phyloP scores from a whole-genome alignment of 2,329 filamentous ascomycete species.

The Pseudocercospora musae region DNA sequence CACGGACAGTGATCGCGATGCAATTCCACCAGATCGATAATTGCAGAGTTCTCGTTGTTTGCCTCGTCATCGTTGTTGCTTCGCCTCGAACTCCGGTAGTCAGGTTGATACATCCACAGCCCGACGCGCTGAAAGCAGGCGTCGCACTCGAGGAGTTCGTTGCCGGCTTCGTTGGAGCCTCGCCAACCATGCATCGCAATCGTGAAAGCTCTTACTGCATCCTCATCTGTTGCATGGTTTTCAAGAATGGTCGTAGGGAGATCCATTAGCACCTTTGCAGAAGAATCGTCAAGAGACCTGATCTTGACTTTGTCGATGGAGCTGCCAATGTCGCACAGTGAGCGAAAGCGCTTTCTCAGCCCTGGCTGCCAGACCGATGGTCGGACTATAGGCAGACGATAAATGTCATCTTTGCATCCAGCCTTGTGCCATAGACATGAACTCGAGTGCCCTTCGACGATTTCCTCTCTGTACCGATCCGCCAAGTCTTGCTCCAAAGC shows the following conservation, averaged over 20 bases:
- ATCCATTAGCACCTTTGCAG: conserved; percentile 27
- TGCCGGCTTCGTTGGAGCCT: conserved; percentile 58
- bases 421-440: conserved; percentile 82
- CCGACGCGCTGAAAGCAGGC: conserved; percentile 86
- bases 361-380: conserved; percentile 35
- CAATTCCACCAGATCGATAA: conserved; percentile 33
- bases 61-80: conserved; percentile 41
- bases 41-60: conserved; percentile 18
- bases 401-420: conserved; percentile 77
- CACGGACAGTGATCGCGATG: conserved; percentile 41
- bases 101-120: conserved; percentile 85
- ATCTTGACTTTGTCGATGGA: conserved; percentile 30
- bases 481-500: conserved; percentile 63
- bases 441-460: conserved; percentile 71
- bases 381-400: conserved; percentile 52
- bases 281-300: conserved; percentile 12
- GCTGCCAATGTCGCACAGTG: conserved; percentile 25
- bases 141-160: conserved; percentile 73
- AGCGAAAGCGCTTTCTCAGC: conserved; percentile 30
- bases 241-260: conserved; percentile 28
- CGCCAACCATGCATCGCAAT: conserved; percentile 48
- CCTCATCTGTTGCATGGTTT: conserved; percentile 5
- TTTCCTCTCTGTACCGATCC: conserved; percentile 69
- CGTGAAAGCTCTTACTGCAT: conserved; percentile 27
- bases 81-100: conserved; percentile 32